Conservation (phyloP, 2,329 filamentous ascomycete genomes). For the Fusarium heterosporum region DNA sequence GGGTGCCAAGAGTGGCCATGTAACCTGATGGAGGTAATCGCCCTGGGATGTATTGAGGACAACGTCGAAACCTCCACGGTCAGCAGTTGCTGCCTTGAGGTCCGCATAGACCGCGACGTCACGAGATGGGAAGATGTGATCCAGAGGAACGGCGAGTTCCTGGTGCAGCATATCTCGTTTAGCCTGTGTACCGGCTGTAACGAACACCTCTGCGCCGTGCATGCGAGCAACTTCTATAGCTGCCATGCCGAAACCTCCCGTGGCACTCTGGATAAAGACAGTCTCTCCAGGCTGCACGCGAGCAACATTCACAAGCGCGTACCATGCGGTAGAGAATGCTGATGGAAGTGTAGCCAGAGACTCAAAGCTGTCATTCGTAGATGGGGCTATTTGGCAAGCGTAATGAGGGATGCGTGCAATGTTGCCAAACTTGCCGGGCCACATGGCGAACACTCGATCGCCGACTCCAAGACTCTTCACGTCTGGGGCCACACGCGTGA, state of each 20-base stretch:
- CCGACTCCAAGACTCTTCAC: background rate
- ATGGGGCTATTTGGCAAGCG: constrained; percentile 3
- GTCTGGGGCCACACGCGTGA: constrained; percentile 12
- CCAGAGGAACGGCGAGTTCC: constrained; percentile 44
- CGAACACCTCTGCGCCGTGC: constrained; percentile 45
- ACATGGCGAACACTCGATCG: background rate
- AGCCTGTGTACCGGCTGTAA: constrained; percentile 47
- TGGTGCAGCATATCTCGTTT: constrained; percentile 47
- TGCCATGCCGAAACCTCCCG: constrained; percentile 41
- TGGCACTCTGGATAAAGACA: constrained; percentile 47
- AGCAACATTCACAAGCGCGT: constrained; percentile 14
- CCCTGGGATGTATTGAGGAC: constrained; percentile 48
- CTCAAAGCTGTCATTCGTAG: background rate
- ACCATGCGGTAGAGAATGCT: background rate
- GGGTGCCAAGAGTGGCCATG: constrained; percentile 49
- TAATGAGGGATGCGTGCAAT: background rate
- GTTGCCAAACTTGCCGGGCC: constrained; percentile 8
- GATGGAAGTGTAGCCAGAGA: background rate
- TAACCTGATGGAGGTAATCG: constrained; percentile 43
- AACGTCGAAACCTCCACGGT: constrained; percentile 38
- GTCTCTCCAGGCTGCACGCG: constrained; percentile 30
- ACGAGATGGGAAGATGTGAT: constrained; percentile 48
- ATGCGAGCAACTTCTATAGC: constrained; percentile 33
- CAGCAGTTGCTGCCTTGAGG: constrained; percentile 32
- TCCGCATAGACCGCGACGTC: constrained; percentile 44